phyloP scores from a whole-genome alignment of 441 rosid genomes.

The Euphorbia celastroides region DNA sequence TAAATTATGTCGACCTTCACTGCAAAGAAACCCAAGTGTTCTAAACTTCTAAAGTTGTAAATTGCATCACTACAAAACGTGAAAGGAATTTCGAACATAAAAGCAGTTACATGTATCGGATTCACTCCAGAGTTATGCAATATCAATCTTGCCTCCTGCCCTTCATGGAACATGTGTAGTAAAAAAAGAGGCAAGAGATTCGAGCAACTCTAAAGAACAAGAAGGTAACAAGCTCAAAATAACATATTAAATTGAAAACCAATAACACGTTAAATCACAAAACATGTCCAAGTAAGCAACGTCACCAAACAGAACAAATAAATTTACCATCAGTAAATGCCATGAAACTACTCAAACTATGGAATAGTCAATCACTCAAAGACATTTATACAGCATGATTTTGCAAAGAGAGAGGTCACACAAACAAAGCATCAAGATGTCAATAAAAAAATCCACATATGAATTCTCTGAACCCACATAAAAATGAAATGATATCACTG shows the following conservation, averaged over 20 bases:
- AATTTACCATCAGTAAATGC: not conserved
- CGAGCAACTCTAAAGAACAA: not conserved
- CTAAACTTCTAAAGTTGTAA: not conserved
- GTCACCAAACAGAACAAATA: not conserved
- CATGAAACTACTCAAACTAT: not conserved
- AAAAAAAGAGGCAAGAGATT: not conserved
- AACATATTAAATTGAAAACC: not conserved
- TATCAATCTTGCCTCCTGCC: not conserved
- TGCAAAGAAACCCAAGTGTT: not conserved
- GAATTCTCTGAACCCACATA: not conserved
- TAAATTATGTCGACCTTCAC: not conserved
- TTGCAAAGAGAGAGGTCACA: not conserved
- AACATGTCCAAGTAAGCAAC: not conserved
- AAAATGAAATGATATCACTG: not conserved
- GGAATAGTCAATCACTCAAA: not conserved
- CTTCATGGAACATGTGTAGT: not conserved
- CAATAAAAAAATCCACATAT: not conserved
- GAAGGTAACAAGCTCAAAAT: not conserved
- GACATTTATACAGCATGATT: not conserved
- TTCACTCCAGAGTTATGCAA: not conserved
- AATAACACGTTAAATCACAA: not conserved
- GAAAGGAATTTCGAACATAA: not conserved
- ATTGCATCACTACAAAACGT: not conserved
- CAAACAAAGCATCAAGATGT: not conserved
- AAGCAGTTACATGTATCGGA: not conserved